Evolutionary conservation across 331 rosid species (phyloP), one percentile per base, ranked within the genome.

Genomic region (Acacia pycnantha): DNA sequence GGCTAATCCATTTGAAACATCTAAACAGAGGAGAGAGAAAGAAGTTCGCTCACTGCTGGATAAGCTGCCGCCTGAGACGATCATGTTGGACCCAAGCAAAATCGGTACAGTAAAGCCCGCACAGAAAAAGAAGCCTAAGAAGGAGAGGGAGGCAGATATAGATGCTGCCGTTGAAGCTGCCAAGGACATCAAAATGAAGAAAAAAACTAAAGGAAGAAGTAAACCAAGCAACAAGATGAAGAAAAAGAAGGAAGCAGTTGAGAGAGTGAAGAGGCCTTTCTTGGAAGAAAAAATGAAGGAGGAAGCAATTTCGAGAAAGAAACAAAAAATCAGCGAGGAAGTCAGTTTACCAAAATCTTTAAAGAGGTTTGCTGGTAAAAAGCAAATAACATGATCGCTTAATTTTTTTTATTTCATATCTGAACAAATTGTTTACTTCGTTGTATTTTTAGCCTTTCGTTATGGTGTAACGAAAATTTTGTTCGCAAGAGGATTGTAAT

Each of bases 121-220:
- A 0, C 89, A 29, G 79, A 88, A 46, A 64, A 88, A 86, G 86
- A 67, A 22, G 51, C 68, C 86, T 0, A 33, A 31, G 7, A 85
- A 71, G 77, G 96, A 90, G 84, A 88, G 73, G 77, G 97, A 88
- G 71, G 88, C 86, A 1, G 96, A 93, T 84, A 81, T 86, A 84
- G 99, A 93, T 66, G 92, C 87, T 14, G 94, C 94, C 6, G 9
- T 90, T 46, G 98, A 93, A 82, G 91, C 77, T 40, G 92, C 82
- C 7, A 90, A 93, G 89, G 88, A 83, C 80, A 78, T 54, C 40
- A 85, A 83, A 61, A 74, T 87, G 77, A 95, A 92, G 90, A 93
- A 90, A 24, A 95, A 95, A 85, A 90, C 98, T 11, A 95, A 95
- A 86, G 99, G 99, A 70, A 88, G 97, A 85, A 95, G 83, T 79